Base-by-base conservation (phyloP, 2,329 filamentous ascomycete species). In the Whalleya microplaca region DNA sequence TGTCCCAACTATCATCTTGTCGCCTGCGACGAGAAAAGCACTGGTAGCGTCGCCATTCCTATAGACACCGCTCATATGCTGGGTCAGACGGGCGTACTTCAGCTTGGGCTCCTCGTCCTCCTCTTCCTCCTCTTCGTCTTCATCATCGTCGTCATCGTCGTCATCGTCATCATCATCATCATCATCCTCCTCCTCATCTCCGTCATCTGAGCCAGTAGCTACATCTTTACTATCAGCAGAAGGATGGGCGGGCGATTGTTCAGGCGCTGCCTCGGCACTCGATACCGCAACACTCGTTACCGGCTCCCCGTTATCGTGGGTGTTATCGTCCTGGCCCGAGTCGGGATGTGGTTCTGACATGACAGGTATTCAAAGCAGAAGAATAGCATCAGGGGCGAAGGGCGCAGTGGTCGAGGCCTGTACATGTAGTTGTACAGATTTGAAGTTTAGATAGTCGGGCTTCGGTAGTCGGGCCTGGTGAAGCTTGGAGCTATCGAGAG, bases 1-100 rank as follows among this genome's bases (percentile, higher is more conserved):
- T 29, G 95, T 97, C 64, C 94, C 95, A 66, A 96, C 81, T 61
- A 97, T 89, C 94, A 98, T 96, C 79, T 98, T 98, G 79, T 99
- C 94, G 50, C 94, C 94, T 41, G 90, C 90, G 48, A 96, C 91
- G 48, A 96, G 77, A 72, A 96, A 96, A 8, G 91, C 81, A 74
- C 93, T 97, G 21, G 94, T 97, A 65, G 92, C 91, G 82, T 99
- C 95, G 66, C 92, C 93, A 77, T 96, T 96, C 56, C 92, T 88
- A 77, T 99, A 99, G 32, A 97, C 84, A 43, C 89, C 80, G 21
- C 84, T 86, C 59, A 99, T 78, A 67, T 89, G 88, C 58, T 87
- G 88, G 7, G 95, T 98, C 65, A 98, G 77, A 47, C 92, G 89
- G 48, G 89, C 89, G 73, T 97, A 97, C 75, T 99, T 99, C 67